Evolutionary conservation across 2,329 filamentous ascomycete species (phyloP), one percentile per base, ranked within the genome.

Genomic region (Fusarium pilosicola): DNA sequence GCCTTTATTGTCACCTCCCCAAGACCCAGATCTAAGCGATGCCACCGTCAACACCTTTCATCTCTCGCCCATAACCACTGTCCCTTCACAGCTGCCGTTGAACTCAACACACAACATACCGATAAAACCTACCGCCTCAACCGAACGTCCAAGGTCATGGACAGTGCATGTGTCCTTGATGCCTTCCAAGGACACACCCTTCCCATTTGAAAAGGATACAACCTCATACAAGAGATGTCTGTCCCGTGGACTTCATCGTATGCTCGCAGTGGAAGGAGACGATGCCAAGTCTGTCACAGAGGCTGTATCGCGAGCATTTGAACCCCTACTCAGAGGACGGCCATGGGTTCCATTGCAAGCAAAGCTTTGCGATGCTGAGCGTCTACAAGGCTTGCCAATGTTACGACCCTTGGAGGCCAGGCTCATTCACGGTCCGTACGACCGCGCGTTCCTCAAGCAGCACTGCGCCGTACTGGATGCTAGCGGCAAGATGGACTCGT

Each of bases 141-240:
- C 39, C 44, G 48, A 57, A 49, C 62, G 72, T 48, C 78, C 81
- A 24, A 82, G 81, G 61, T 80, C 84, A 10, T 91, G 89, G 89
- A 90, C 88, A 4, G 87, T 90, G 34, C 88, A 90, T 74, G 83
- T 91, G 41, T 90, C 89, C 6, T 84, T 91, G 18, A 83, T 91
- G 42, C 89, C 89, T 8, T 86, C 85, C 52, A 83, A 83, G 18
- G 84, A 84, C 39, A 85, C 88, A 63, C 86, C 88, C 9, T 89
- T 90, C 71, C 89, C 89, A 0, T 91, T 90, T 76, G 89, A 90
- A 79, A 88, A 89, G 76, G 88, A 90, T 73, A 90, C 88, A 20
- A 87, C 84, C 45, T 88, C 88, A 8, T 91, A 91, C 79, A 90
- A 90, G 76, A 84, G 89, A 48, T 90, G 88, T 49, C 82, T 90